Conservation (phyloP, 371 early-diverging fungal species). For the Apophysomyces variabilis region DNA sequence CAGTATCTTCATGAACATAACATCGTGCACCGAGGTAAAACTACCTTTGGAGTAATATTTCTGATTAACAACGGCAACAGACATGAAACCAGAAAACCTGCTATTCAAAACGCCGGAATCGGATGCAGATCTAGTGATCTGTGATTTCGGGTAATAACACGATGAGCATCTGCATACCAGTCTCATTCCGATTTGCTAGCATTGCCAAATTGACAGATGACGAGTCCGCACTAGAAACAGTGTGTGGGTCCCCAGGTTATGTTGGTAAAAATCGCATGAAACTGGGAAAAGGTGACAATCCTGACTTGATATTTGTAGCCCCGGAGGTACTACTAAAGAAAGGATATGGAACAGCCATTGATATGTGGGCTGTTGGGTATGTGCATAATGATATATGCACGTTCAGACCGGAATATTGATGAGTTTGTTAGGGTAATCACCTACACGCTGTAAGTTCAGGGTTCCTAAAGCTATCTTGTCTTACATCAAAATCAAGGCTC, state of each 20-base stretch:
- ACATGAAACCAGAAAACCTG: conserved; percentile 84
- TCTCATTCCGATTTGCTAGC: neutral
- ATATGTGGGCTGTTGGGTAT: conserved; percentile 80
- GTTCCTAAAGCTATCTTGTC: conserved; percentile 18
- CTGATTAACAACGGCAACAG: conserved; percentile 27
- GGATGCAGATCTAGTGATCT: conserved; percentile 63
- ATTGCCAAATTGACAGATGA: conserved; percentile 21
- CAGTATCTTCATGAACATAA: conserved; percentile 71
- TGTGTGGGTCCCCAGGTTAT: conserved; percentile 67
- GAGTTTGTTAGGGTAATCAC: conserved; percentile 58
- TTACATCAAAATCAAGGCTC: conserved; percentile 21
- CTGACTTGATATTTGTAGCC: conserved; percentile 42
- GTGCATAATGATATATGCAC: conserved; percentile 2
- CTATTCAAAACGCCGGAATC: conserved; percentile 66
- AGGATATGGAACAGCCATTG: conserved; percentile 80
- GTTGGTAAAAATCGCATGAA: conserved; percentile 25
- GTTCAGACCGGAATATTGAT: neutral
- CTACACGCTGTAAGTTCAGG: conserved; percentile 62
- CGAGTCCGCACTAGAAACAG: conserved; percentile 53
- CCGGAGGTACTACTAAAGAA: conserved; percentile 80
- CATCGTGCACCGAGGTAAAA: conserved; percentile 68
- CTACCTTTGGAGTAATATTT: neutral
- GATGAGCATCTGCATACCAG: neutral
- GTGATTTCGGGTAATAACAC: conserved; percentile 67
- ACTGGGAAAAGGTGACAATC: neutral